Evolutionary conservation across 257 asterid genomes (phyloP).

Genomic region (Solanum commersonii): DNA sequence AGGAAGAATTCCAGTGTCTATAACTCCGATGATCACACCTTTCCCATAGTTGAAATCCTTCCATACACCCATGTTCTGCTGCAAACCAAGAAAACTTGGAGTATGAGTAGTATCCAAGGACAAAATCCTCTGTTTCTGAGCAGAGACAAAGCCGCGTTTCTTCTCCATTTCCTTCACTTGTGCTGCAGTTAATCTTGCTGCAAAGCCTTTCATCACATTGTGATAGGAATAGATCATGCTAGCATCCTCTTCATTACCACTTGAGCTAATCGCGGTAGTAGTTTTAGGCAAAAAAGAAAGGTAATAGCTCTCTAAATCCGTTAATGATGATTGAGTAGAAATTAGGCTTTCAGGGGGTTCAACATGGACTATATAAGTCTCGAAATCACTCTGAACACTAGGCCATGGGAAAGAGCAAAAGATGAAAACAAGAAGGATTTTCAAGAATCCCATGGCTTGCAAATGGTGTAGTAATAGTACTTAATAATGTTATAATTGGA

Average conservation of each 20-base stretch:
- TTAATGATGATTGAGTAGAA: not conserved
- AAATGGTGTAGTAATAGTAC: not conserved
- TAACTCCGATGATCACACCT: constrained; percentile 41
- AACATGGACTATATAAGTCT: constrained; percentile 34
- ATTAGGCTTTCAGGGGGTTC: constrained; percentile 3
- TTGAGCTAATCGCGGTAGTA: not conserved
- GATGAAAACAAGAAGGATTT: not conserved
- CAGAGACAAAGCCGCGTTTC: constrained; percentile 19
- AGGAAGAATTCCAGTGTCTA: constrained; percentile 33
- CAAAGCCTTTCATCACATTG: constrained; percentile 33
- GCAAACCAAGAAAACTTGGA: constrained; percentile 38
- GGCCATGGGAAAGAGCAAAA: not conserved
- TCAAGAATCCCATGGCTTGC: not conserved
- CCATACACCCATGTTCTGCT: constrained; percentile 38
- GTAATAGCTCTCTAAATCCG: constrained; percentile 20
- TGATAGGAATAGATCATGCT: constrained; percentile 22
- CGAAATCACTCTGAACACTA: not conserved
- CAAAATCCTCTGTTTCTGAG: constrained; percentile 10
- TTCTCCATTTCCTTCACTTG: constrained; percentile 27
- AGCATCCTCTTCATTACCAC: not conserved
- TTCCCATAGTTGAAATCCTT: constrained; percentile 29
- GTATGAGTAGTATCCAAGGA: constrained; percentile 38
- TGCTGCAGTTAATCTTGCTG: constrained; percentile 27
- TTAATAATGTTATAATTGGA: not conserved
- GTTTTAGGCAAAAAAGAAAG: constrained; percentile 20